A percentile compares a stretch with the other conserved stretches of the same genome.
These are phyloP conservation scores for Lasiodiplodia theobromae DNA, from an alignment of 2,329 filamentous ascomycete genomes.

Conservation along the genomic window DNA sequence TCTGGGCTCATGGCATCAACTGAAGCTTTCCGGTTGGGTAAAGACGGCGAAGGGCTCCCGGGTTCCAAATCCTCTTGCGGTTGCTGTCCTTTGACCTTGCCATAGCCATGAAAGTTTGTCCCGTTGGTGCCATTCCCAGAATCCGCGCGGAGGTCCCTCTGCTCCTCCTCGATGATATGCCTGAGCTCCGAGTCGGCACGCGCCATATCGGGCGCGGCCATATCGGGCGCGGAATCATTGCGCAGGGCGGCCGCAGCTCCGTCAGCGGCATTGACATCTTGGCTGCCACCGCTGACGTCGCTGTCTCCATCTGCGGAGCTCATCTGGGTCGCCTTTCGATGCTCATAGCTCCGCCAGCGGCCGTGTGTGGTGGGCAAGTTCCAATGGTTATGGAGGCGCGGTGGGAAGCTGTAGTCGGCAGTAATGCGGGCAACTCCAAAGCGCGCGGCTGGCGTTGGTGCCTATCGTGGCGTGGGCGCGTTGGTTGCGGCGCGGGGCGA, in stretches of 20 bases:
- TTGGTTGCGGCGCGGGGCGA: conserved; percentile 1
- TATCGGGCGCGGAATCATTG: conserved; percentile 44
- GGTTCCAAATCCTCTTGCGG: conserved; percentile 35
- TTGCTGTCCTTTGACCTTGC: conserved; percentile 36
- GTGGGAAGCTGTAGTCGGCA: conserved; percentile 3
- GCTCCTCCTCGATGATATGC: conserved; percentile 34
- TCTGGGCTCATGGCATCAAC: conserved; percentile 65
- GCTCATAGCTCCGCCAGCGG: conserved; percentile 56
- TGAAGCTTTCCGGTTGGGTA: conserved; percentile 35
- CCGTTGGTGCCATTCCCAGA: conserved; percentile 33
- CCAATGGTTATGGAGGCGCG: conserved; percentile 8
- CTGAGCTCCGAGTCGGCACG: conserved; percentile 29
- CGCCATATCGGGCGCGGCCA: conserved; percentile 11
- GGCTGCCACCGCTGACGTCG: conserved; percentile 66
- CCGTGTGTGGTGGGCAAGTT: not conserved
- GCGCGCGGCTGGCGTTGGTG: conserved; percentile 1
- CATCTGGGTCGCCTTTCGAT: conserved; percentile 65
- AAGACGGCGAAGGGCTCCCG: conserved; percentile 33
- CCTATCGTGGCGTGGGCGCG: conserved; percentile 2
- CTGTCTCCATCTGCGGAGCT: conserved; percentile 71
- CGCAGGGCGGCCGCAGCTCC: conserved; percentile 51
- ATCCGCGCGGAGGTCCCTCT: conserved; percentile 37
- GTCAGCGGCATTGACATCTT: conserved; percentile 56
- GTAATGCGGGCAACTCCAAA: conserved; percentile 2
- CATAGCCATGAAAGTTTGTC: conserved; percentile 43